Base-by-base conservation (phyloP, 148 eudicot genomes). In the Cornus controversa region DNA sequence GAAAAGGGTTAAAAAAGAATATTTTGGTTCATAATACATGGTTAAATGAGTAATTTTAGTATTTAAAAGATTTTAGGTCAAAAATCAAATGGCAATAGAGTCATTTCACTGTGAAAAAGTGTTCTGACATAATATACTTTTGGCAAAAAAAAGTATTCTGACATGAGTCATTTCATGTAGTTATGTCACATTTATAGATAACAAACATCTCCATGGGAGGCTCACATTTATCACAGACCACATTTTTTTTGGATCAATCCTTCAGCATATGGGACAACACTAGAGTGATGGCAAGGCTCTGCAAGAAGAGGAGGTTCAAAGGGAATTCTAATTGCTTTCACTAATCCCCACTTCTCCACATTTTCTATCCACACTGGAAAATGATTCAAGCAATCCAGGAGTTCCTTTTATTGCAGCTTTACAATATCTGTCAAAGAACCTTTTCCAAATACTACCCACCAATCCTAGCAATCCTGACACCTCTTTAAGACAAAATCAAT, bases 401-500 rank as follows among this genome's bases (percentile, higher is more conserved):
- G n/a, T n/a, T n/a, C n/a, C n/a, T n/a, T n/a, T n/a, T n/a, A n/a
- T n/a, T n/a, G n/a, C n/a, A n/a, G n/a, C n/a, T n/a, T n/a, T n/a
- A n/a, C n/a, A n/a, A n/a, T n/a, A n/a, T n/a, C n/a, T n/a, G n/a
- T n/a, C n/a, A n/a, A n/a, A 57, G 73, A 69, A 29, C 87, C 89
- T 10, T 27, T 74, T 23, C 93, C 93, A 8, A 93, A 68, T 58
- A 93, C 75, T 57, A 83, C 86, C 96, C 95, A 93, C 27, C 80
- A 85, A 58, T 79, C 75, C 86, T 27, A 90, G 74, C 80, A 91
- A 67, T 69, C 75, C 76, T 69, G 34, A 70, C 27, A 86, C 75
- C 40, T 84, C 80, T 72, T 81, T 40, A 84, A 70, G 42, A 87
- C 82, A 25, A 58, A 74, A 72, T 88, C 84, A 58, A 54, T 79